Evolutionary conservation across 441 rosid species (phyloP), one percentile per base, ranked within the genome.

Genomic region (Arabidopsis lyrata): DNA sequence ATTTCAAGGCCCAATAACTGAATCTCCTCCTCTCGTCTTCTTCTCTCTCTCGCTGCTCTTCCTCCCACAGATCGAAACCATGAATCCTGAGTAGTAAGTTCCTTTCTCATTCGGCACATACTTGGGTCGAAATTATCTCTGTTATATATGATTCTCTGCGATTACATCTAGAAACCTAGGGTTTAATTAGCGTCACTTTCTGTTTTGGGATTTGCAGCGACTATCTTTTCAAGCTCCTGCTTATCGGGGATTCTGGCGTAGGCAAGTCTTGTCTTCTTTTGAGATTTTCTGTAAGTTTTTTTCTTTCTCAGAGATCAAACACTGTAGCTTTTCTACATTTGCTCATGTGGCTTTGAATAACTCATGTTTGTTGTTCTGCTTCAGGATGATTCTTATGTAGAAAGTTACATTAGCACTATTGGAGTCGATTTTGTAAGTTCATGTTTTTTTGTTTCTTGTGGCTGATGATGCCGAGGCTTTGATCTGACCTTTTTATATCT

Each of bases 181-280:
- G 38, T 5, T 55, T 39, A n/a, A 2, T 22, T 27, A 35, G 50
- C 9, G 11, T 3, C 18, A 2, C n/a, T 34, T 49, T 52, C 54
- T 18, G 61, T 41, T 47, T 66, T 41, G 48, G 35, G 45, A 34
- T 50, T 74, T 81, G 76, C 84, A 87, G 91, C 78, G 91, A 87
- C 76, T 85, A 85, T 74, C 82, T 87, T 59, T 87, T 87, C 77
- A 85, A 86, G 86, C 90, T 86, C 76, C 80, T 85, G 77, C 87
- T 87, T 53, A 87, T 87, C 53, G 89, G 87, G 71, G 87, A 87
- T 71, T 87, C 91, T 63, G 91, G 91, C 52, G 91, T 87, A 69
- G 91, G 91, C 27, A 87, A 87, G 64, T 87, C 86, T 45, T 87
- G 89, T 77, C 86, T 85, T 13, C 91, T 85, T 45, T 59, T 87